Evolutionary conservation across 2,329 filamentous ascomycete species (phyloP).

Genomic region (Diaporthe aspalathi): DNA sequence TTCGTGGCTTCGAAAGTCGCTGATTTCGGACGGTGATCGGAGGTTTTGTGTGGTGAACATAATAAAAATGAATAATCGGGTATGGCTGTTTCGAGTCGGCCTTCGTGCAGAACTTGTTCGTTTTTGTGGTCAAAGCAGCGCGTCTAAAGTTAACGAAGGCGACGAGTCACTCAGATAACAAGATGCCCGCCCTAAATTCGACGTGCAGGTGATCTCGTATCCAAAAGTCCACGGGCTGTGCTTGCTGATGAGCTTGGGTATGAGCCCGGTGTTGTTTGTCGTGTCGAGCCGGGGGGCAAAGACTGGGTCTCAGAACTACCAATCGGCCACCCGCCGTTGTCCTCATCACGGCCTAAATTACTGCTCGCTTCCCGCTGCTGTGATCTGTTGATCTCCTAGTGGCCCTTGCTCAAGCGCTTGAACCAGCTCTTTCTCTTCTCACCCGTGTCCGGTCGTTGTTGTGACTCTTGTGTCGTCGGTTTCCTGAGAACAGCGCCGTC

Average conservation of each 20-base stretch:
- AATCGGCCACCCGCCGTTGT: background rate
- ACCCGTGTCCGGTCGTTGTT: constrained; percentile 47
- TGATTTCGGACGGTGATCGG: background rate
- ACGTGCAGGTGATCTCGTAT: background rate
- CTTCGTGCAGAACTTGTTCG: background rate
- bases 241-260: background rate
- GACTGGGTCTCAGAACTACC: background rate
- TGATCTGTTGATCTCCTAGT: constrained; percentile 43
- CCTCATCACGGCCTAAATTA: background rate
- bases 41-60: background rate
- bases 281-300: background rate
- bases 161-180: background rate
- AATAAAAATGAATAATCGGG: background rate
- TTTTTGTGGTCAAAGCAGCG: background rate
- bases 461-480: constrained; percentile 37
- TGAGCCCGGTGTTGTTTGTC: background rate
- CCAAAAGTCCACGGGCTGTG: background rate
- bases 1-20: background rate
- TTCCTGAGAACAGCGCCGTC: constrained; percentile 46
- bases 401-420: constrained; percentile 77
- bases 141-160: background rate
- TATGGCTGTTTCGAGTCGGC: background rate
- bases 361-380: background rate
- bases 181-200: background rate
- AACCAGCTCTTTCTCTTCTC: constrained; percentile 95